Base-by-base conservation (phyloP, 2,329 filamentous ascomycete species). In the Torrubiella hemipterigena region DNA sequence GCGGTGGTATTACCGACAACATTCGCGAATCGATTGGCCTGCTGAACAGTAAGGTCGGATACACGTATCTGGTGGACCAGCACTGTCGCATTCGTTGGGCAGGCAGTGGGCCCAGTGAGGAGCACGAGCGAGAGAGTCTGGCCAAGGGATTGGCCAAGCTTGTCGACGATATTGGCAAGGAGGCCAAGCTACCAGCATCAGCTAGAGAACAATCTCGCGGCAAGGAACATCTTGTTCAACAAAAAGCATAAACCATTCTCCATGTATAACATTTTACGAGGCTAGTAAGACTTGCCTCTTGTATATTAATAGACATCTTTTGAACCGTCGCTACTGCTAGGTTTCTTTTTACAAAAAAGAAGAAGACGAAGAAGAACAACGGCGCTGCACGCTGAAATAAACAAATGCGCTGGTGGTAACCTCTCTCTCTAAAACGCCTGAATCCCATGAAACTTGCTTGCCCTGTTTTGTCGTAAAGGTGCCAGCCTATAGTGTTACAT, bases 11-110 rank as follows among this genome's bases (percentile, higher is more conserved):
- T 31, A 67, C 69, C 1, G 68, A 76, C 32, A 64, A 74, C 33
- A 71, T 79, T 33, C 63, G 68, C 31, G 74, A 79, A 52, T 63
- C 59, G 23, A 73, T 81, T 38, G 77, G 76, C 9, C 43, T 93
- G 50, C 61, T 93, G 50, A 98, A 98, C 57, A 77, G 75, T 42
- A 93, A 87, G 56, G 89, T 95, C 20, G 89, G 87, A 22, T 96
- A 95, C 58, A 80, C 87, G 5, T 98, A 94, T 56, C 66, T 98
- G 29, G 66, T 98, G 36, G 91, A 98, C 52, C 67, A 77, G 39
- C 67, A 87, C 40, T 94, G 86, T 54, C 81, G 77, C 57, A 93
- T 98, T 44, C 73, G 91, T 34, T 98, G 91, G 91, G 91, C 89
- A 1, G 91, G 83, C 4, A 93, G 86, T 47, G 83, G 78, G 10